Evolutionary conservation across 768 basidiomycete genomes (phyloP).

Genomic region (Rubroboletus satanas): DNA sequence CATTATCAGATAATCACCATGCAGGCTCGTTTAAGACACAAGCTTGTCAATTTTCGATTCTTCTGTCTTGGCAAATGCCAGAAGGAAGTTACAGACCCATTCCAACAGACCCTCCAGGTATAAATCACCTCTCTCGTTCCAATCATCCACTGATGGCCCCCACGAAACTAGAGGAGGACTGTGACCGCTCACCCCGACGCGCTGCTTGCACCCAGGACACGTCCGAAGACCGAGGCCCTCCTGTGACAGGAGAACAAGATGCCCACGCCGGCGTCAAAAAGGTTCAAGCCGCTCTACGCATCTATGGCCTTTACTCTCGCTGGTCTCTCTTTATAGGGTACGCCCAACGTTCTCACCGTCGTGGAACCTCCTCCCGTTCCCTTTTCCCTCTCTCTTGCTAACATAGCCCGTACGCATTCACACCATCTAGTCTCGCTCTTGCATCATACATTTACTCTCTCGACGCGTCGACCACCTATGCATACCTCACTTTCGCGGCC

Average conservation of each 20-base stretch:
- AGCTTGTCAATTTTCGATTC: too few relatives aligned
- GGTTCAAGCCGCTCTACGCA: constrained; percentile 49
- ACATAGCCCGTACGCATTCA: background rate
- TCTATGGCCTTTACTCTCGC: constrained; percentile 51
- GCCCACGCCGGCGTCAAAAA: constrained; percentile 41
- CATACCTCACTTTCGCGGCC: constrained; percentile 57
- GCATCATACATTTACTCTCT: constrained; percentile 77
- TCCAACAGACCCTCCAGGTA: constrained; percentile 16
- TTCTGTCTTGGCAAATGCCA: constrained; percentile 9
- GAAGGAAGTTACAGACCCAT: constrained; percentile 12
- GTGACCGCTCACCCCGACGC: background rate
- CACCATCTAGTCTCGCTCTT: constrained; percentile 45
- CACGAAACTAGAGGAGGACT: constrained; percentile 2
- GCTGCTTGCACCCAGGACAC: background rate
- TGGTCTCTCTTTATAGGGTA: constrained; percentile 63
- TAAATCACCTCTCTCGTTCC: background rate
- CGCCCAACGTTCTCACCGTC: background rate
- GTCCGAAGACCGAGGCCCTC: background rate
- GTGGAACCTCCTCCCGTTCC: background rate
- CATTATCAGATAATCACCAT: constrained; percentile 13
- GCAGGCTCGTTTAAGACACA: too few relatives aligned
- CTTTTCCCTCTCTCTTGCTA: background rate
- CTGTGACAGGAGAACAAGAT: constrained; percentile 17
- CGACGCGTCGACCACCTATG: constrained; percentile 64
- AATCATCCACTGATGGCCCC: background rate